phyloP scores from a whole-genome alignment of 192 early-diverging fungal genomes.

The Coemansia erecta region DNA sequence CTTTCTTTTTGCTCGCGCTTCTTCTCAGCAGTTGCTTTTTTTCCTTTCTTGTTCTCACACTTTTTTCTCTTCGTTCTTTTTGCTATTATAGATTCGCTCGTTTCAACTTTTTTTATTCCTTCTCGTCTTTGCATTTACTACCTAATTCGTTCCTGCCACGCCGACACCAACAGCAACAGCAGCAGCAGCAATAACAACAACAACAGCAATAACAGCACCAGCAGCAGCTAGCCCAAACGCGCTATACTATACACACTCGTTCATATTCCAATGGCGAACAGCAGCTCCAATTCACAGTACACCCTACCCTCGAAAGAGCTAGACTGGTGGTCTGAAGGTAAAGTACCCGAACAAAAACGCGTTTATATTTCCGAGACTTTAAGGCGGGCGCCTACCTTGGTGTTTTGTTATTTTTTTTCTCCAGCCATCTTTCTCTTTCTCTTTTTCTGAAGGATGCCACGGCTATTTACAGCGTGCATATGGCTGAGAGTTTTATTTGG shows the following conservation, averaged over 20 bases:
- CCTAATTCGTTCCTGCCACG: constrained; percentile 4
- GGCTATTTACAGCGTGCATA: too few species aligned
- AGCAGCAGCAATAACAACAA: too few species aligned
- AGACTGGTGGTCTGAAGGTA: constrained; percentile 58
- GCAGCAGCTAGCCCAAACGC: neutral
- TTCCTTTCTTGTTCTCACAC: constrained; percentile 10
- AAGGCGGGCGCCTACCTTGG: neutral
- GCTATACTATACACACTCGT: constrained; percentile 1
- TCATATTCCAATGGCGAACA: constrained; percentile 6
- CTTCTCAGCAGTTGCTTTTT: constrained; percentile 7
- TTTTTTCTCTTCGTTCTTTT: constrained; percentile 5
- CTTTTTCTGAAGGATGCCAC: too few species aligned
- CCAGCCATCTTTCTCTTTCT: neutral
- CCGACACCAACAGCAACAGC: too few species aligned
- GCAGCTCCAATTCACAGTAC: constrained; percentile 20
- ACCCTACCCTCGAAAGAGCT: constrained; percentile 48
- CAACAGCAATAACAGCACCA: too few species aligned
- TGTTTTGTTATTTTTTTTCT: neutral
- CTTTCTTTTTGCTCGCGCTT: constrained; percentile 1
- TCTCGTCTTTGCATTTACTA: constrained; percentile 3
- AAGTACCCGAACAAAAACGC: constrained; percentile 7
- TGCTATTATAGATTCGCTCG: constrained; percentile 3
- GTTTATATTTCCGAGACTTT: too few species aligned
- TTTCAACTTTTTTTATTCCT: constrained; percentile 1
- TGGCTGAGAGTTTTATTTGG: too few species aligned